Conservation (phyloP, 768 basidiomycete genomes). For the Psilocybe subaeruginosa region DNA sequence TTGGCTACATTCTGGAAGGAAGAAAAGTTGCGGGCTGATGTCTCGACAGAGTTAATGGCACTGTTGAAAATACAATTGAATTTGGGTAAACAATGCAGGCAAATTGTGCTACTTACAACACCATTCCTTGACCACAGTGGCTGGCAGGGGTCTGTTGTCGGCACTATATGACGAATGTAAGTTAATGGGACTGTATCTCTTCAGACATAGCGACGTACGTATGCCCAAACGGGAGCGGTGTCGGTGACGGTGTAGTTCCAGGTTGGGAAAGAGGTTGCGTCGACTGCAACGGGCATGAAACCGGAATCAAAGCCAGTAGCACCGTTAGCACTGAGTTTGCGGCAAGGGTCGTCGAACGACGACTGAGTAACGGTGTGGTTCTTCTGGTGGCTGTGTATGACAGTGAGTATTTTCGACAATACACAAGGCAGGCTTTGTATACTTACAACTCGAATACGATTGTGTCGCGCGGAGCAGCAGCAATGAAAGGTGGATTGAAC, state of each 20-base stretch:
- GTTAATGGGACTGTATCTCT: background rate
- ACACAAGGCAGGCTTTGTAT: background rate
- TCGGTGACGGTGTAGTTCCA: slow-evolving; percentile 61
- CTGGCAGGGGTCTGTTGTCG: slow-evolving; percentile 38
- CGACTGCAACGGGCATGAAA: slow-evolving; percentile 48
- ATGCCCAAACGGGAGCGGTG: slow-evolving; percentile 62
- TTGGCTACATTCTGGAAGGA: slow-evolving; percentile 61
- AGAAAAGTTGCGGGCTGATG: slow-evolving; percentile 49
- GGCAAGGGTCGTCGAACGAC: slow-evolving; percentile 62
- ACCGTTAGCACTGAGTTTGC: slow-evolving; percentile 40
- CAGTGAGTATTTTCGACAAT: background rate
- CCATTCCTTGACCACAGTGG: slow-evolving; percentile 59
- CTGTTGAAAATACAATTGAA: slow-evolving; percentile 21
- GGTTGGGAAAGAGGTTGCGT: slow-evolving; percentile 51
- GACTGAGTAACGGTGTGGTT: slow-evolving; percentile 72
- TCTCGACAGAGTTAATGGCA: slow-evolving; percentile 61
- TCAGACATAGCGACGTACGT: slow-evolving; percentile 33
- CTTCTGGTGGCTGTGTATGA: slow-evolving; percentile 52
- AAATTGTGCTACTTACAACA: slow-evolving; percentile 40
- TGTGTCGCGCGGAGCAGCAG: slow-evolving; percentile 54
- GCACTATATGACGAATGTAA: slow-evolving; percentile 31
- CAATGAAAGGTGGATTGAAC: slow-evolving; percentile 53
- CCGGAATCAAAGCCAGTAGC: slow-evolving; percentile 56
- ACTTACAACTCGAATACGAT: slow-evolving; percentile 65
- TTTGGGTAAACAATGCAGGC: background rate